Conservation (phyloP, 768 basidiomycete genomes). For the Suillus tomentosus region DNA sequence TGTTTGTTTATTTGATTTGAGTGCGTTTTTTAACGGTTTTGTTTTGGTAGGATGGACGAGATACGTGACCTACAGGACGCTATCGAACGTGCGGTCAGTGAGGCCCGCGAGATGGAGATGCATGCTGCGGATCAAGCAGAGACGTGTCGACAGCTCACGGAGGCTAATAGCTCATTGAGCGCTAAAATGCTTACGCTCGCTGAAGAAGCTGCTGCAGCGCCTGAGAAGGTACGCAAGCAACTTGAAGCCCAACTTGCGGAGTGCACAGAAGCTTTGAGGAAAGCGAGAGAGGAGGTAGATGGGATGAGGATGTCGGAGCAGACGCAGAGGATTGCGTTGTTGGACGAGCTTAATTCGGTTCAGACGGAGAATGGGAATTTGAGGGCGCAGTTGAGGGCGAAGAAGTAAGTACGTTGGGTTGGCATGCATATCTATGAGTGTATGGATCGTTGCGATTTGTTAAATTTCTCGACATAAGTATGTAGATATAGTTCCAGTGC, state of each 20-base stretch:
- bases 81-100: slow-evolving; percentile 58
- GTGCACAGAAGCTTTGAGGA: slow-evolving; percentile 58
- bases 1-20: background rate
- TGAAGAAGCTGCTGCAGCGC: slow-evolving; percentile 38
- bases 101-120: slow-evolving; percentile 71
- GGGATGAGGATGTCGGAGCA: slow-evolving; percentile 72
- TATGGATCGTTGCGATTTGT: background rate
- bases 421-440: background rate
- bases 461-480: background rate
- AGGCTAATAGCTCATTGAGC: slow-evolving; percentile 78
- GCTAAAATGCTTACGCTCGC: slow-evolving; percentile 60
- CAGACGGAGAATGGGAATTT: slow-evolving; percentile 77
- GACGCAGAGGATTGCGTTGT: slow-evolving; percentile 75
- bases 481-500: too few species aligned
- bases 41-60: slow-evolving; percentile 60
- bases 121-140: slow-evolving; percentile 74
- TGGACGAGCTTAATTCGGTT: slow-evolving; percentile 86
- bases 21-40: background rate
- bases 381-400: slow-evolving; percentile 67
- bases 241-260: slow-evolving; percentile 67
- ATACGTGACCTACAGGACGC: slow-evolving; percentile 57
- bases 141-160: slow-evolving; percentile 68
- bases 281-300: slow-evolving; percentile 69
- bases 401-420: slow-evolving; percentile 37
- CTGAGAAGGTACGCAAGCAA: slow-evolving; percentile 56